Evolutionary conservation across 805 yeast genomes (phyloP).

Genomic region (Nakazawaea ambrosiae): DNA sequence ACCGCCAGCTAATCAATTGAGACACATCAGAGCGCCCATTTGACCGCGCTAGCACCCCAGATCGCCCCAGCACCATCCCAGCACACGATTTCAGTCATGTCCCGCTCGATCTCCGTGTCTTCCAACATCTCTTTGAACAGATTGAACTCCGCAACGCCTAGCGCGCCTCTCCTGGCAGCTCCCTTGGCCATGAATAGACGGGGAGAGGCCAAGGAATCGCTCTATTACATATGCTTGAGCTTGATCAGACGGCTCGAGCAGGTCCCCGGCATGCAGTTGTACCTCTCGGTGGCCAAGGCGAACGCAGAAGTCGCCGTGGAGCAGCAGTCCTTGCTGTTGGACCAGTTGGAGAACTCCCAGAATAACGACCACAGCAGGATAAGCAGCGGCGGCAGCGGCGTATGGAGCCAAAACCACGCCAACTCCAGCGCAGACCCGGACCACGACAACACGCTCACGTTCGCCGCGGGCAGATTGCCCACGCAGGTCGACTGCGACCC

Average conservation of each 20-base stretch:
- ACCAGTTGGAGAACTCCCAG: conserved; percentile 21
- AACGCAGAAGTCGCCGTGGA: conserved; percentile 66
- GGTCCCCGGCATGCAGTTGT: conserved; percentile 64
- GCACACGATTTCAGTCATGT: conserved; percentile 12
- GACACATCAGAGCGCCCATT: too few species aligned
- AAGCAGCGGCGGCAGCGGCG: conserved; percentile 6
- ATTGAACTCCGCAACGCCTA: conserved; percentile 18
- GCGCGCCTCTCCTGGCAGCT: conserved; percentile 38
- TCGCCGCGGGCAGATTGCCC: conserved; percentile 72
- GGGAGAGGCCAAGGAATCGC: conserved; percentile 57
- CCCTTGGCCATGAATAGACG: conserved; percentile 53
- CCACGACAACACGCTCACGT: conserved; percentile 43
- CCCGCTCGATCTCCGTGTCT: conserved; percentile 20
- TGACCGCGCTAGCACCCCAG: too few species aligned
- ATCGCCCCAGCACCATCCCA: neutral
- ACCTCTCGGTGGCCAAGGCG: conserved; percentile 53
- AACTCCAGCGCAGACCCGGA: conserved; percentile 11
- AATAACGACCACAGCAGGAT: conserved; percentile 3
- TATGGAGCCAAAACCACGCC: neutral
- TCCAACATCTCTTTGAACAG: conserved; percentile 13
- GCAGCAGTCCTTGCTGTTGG: conserved; percentile 54
- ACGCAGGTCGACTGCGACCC: conserved; percentile 79
- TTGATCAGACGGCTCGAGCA: conserved; percentile 48
- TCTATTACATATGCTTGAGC: conserved; percentile 58
- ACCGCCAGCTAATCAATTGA: too few species aligned